phyloP scores from a whole-genome alignment of 2,329 filamentous ascomycete species.

The Nemania diffusa region DNA sequence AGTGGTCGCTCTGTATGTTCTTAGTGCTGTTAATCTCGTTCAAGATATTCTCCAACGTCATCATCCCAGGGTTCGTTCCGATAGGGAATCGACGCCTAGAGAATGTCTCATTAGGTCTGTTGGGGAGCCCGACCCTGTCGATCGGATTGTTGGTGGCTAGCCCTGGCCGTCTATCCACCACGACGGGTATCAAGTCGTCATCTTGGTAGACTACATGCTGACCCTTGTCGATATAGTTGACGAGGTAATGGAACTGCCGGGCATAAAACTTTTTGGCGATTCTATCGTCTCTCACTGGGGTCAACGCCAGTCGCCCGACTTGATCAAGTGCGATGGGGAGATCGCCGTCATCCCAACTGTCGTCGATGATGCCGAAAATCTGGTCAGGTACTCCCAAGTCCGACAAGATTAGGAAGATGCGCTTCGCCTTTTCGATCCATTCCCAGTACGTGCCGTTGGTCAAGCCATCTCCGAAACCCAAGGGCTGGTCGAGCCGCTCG shows the following conservation, averaged over 20 bases:
- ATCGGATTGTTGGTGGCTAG: slow-evolving; percentile 53
- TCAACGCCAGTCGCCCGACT: slow-evolving; percentile 70
- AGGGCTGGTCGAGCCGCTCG: slow-evolving; percentile 68
- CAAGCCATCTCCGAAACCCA: slow-evolving; percentile 74
- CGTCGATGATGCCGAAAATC: slow-evolving; percentile 79
- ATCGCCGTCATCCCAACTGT: slow-evolving; percentile 81
- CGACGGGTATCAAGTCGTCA: slow-evolving; percentile 74
- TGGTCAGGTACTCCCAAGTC: slow-evolving; percentile 77
- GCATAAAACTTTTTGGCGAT: slow-evolving; percentile 76
- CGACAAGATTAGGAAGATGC: slow-evolving; percentile 76
- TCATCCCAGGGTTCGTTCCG: slow-evolving; percentile 56
- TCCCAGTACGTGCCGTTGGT: slow-evolving; percentile 82
- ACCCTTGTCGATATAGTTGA: slow-evolving; percentile 70
- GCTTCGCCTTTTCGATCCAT: slow-evolving; percentile 77
- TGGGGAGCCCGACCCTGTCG: slow-evolving; percentile 72
- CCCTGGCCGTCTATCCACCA: slow-evolving; percentile 67
- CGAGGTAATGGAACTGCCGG: slow-evolving; percentile 76
- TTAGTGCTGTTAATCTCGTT: slow-evolving; percentile 69
- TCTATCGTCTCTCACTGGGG: slow-evolving; percentile 67
- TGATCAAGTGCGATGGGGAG: slow-evolving; percentile 75
- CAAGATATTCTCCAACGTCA: slow-evolving; percentile 66
- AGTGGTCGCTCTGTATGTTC: slow-evolving; percentile 71
- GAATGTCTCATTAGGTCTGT: slow-evolving; percentile 66
- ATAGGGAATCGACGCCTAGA: slow-evolving; percentile 68
- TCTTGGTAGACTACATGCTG: slow-evolving; percentile 72